Conservation (phyloP, 2,329 filamentous ascomycete species). For the Phyllosticta paracitricarpa region DNA sequence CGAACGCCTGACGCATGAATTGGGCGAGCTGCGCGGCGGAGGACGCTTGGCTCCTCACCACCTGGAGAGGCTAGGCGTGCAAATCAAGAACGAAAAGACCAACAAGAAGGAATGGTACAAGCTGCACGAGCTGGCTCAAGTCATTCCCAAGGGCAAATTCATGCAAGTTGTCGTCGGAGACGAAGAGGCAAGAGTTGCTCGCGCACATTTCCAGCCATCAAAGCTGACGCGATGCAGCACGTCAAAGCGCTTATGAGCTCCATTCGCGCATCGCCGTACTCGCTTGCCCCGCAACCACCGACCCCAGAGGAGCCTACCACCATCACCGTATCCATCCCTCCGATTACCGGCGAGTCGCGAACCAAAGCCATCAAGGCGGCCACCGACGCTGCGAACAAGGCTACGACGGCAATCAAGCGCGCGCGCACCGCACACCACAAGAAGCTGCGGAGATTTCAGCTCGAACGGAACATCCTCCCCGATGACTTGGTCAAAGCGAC, state of each 20-base stretch:
- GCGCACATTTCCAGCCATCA: constrained; percentile 1
- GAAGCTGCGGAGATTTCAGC: constrained; percentile 34
- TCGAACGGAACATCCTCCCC: constrained; percentile 33
- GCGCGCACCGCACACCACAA: constrained; percentile 40
- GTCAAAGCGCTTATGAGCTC: constrained; percentile 44
- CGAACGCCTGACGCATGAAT: constrained; percentile 48
- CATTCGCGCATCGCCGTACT: constrained; percentile 43
- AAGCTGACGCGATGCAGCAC: constrained; percentile 29
- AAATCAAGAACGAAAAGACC: constrained; percentile 29
- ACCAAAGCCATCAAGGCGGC: constrained; percentile 30
- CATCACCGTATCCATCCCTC: constrained; percentile 45
- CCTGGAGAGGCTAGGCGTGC: constrained; percentile 52
- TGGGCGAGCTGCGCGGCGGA: constrained; percentile 52
- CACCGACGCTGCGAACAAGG: constrained; percentile 33
- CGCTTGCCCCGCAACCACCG: constrained; percentile 40
- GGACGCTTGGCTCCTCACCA: constrained; percentile 53
- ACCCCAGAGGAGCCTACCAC: constrained; percentile 41
- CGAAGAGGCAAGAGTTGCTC: constrained; percentile 42
- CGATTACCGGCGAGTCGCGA: constrained; percentile 47
- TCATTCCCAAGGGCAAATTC: constrained; percentile 53
- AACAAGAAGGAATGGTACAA: constrained; percentile 34
- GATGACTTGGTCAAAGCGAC: constrained; percentile 42
- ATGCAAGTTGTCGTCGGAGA: constrained; percentile 56
- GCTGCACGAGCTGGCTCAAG: constrained; percentile 55
- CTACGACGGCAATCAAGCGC: constrained; percentile 31